Evolutionary conservation across 257 asterid species (phyloP).

Genomic region (Solanum raphanifolium): DNA sequence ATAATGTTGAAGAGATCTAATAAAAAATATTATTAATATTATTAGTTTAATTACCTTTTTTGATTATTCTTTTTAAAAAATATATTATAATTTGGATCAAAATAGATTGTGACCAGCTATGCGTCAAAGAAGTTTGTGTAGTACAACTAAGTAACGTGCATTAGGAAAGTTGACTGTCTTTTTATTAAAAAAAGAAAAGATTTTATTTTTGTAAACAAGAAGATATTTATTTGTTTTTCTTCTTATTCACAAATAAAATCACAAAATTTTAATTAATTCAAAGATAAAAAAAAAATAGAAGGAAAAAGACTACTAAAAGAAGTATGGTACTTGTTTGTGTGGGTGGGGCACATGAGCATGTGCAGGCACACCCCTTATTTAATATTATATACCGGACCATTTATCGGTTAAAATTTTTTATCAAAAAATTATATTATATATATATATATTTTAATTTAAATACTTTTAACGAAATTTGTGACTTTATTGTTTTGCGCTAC

Average conservation of each 20-base stretch:
- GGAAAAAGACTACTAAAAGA: not conserved
- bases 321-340: not conserved
- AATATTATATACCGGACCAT: not conserved
- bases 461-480: not conserved
- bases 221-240: not conserved
- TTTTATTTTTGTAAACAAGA: not conserved
- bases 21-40: not conserved
- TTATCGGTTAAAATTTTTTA: no score
- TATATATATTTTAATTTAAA: not conserved
- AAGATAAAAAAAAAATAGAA: not conserved
- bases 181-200: not conserved
- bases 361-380: not conserved
- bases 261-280: not conserved
- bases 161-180: not conserved
- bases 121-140: not conserved
- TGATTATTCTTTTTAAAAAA: not conserved
- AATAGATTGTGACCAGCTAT: not conserved
- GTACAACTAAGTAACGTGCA: slow-evolving; percentile 1
- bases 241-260: not conserved
- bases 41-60: not conserved
- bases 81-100: not conserved
- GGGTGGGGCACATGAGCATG: not conserved
- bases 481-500: not conserved
- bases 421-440: no score
- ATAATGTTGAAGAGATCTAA: not conserved